Evolutionary conservation across 768 basidiomycete genomes (phyloP).

Genomic region (Panellus pusillus): DNA sequence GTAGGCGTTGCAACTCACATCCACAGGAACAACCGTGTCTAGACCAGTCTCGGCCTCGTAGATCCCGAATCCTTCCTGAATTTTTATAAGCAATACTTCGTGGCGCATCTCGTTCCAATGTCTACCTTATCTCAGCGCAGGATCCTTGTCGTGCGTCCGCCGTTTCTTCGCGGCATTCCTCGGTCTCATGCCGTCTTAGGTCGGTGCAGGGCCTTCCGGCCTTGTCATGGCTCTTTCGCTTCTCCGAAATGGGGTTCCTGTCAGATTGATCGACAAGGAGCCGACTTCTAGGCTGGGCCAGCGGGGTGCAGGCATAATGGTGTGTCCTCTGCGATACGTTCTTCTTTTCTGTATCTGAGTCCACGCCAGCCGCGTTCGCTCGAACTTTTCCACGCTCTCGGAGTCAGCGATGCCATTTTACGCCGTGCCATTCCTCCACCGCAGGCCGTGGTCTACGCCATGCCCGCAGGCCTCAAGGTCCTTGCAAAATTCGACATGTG

Average conservation of each 20-base stretch:
- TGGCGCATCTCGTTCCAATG: background rate
- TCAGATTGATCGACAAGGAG: slow-evolving; percentile 54
- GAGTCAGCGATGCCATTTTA: slow-evolving; percentile 24
- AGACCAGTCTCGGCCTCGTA: background rate
- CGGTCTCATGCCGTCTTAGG: slow-evolving; percentile 26
- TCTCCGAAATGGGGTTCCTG: slow-evolving; percentile 43
- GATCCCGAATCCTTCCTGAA: too few species aligned
- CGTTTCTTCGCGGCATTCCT: background rate
- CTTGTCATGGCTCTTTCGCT: slow-evolving; percentile 43
- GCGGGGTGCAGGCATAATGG: slow-evolving; percentile 31
- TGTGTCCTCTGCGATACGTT: background rate
- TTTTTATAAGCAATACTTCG: too few species aligned
- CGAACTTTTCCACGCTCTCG: slow-evolving; percentile 30
- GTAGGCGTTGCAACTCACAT: too few species aligned
- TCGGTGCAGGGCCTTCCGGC: slow-evolving; percentile 49
- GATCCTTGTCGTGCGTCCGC: slow-evolving; percentile 27
- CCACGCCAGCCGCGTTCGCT: slow-evolving; percentile 26
- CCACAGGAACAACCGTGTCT: background rate
- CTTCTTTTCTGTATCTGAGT: background rate
- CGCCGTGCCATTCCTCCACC: slow-evolving; percentile 18
- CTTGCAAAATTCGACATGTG: slow-evolving; percentile 23
- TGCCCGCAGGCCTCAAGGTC: slow-evolving; percentile 18
- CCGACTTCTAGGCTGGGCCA: slow-evolving; percentile 34
- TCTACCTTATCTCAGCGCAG: slow-evolving; percentile 5
- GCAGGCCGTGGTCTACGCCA: slow-evolving; percentile 21